Percentiles rank a stretch among this genome's conserved stretches.
These are phyloP conservation scores for Dryadomyces sulphureus DNA, from an alignment of 2,329 filamentous ascomycete genomes.

Conservation along the genomic window DNA sequence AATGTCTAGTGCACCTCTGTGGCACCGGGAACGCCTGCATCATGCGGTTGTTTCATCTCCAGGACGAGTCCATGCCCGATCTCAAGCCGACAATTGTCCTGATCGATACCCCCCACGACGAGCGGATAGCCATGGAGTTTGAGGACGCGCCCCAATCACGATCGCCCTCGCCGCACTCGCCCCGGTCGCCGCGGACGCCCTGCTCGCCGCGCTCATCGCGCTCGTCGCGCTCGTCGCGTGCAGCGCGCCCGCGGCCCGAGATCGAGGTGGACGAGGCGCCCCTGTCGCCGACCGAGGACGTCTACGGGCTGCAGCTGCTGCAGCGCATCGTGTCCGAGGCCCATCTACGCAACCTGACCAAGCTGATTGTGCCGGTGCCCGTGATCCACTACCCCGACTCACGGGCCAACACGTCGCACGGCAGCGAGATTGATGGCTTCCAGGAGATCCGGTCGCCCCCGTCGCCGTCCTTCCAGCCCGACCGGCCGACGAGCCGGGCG, in stretches of 20 bases:
- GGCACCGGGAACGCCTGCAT: constrained; percentile 37
- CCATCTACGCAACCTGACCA: constrained; percentile 39
- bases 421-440: constrained; percentile 5
- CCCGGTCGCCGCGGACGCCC: too few relatives aligned
- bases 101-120: constrained; percentile 39
- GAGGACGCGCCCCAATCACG: constrained; percentile 9
- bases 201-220: too few relatives aligned
- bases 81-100: constrained; percentile 42
- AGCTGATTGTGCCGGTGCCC: constrained; percentile 40
- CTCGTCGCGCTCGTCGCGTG: constrained; percentile 31
- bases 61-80: constrained; percentile 35
- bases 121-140: constrained; percentile 23
- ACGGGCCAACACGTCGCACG: neutral
- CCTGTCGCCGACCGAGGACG: constrained; percentile 27
- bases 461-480: neutral
- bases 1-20: constrained; percentile 36
- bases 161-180: constrained; percentile 30
- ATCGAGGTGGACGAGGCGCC: constrained; percentile 19
- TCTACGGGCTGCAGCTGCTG: constrained; percentile 40
- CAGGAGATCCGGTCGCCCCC: too few relatives aligned
- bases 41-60: constrained; percentile 34
- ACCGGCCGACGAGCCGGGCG: constrained; percentile 21
- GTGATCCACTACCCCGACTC: constrained; percentile 28
- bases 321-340: constrained; percentile 44
- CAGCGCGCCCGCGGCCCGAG: too few relatives aligned